Evolutionary conservation across 805 yeast genomes (phyloP).

Genomic region (Starmerella cellae): DNA sequence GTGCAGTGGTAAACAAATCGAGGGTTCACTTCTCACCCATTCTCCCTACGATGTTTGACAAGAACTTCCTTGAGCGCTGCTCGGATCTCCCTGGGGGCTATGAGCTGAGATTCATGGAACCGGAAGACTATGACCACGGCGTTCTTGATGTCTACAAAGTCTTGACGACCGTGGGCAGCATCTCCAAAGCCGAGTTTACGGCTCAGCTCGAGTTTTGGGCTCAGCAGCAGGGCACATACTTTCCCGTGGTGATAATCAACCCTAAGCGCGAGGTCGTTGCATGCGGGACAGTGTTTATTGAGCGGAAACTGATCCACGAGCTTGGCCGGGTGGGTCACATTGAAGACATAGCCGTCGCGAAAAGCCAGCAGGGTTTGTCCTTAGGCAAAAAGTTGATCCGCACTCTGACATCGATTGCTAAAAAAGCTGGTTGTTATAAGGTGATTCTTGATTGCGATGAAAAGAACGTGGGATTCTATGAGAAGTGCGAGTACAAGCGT

Average conservation of each 20-base stretch:
- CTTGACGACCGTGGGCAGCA: slow-evolving; percentile 72
- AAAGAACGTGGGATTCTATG: slow-evolving; percentile 72
- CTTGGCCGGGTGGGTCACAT: slow-evolving; percentile 85
- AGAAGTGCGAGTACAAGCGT: slow-evolving; percentile 64
- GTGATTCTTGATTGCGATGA: slow-evolving; percentile 78
- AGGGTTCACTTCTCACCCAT: too few relatives aligned
- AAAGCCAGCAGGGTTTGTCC: slow-evolving; percentile 66
- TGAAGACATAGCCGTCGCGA: slow-evolving; percentile 79
- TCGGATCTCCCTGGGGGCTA: slow-evolving; percentile 35
- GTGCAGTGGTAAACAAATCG: too few relatives aligned
- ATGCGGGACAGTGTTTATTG: slow-evolving; percentile 69
- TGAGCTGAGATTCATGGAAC: slow-evolving; percentile 43
- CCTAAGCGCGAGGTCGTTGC: slow-evolving; percentile 45
- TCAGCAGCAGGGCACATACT: slow-evolving; percentile 33
- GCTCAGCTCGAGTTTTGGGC: slow-evolving; percentile 47
- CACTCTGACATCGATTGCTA: slow-evolving; percentile 47
- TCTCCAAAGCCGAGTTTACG: slow-evolving; percentile 39
- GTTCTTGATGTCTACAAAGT: slow-evolving; percentile 49
- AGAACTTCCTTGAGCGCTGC: neutral
- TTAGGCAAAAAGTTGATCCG: slow-evolving; percentile 59
- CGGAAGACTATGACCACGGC: slow-evolving; percentile 47
- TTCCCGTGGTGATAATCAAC: slow-evolving; percentile 55
- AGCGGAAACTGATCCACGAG: slow-evolving; percentile 64
- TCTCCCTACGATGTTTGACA: slow-evolving; percentile 7
- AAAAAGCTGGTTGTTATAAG: slow-evolving; percentile 62